Conservation (phyloP, 1,284 basidiomycete genomes). For the Ustilago loliicola region DNA sequence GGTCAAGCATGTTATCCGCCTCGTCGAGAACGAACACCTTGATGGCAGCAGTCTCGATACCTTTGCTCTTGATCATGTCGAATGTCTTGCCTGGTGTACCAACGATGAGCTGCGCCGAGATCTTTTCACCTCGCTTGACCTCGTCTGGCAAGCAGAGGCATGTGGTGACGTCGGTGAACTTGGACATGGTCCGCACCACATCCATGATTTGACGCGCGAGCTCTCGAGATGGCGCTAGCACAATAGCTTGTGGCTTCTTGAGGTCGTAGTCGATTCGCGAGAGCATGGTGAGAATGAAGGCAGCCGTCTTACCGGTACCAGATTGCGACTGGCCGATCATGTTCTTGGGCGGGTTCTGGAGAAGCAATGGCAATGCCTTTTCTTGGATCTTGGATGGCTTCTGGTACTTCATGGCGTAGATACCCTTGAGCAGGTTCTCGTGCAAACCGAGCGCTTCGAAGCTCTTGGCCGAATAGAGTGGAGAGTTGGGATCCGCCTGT, state of each 20-base stretch:
- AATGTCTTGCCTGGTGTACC: slow-evolving; percentile 96
- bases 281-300: slow-evolving; percentile 97
- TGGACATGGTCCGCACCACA: slow-evolving; percentile 92
- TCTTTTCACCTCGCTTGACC: slow-evolving; percentile 77
- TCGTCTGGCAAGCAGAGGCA: slow-evolving; percentile 92
- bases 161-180: slow-evolving; percentile 91
- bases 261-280: slow-evolving; percentile 88
- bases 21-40: slow-evolving; percentile 98
- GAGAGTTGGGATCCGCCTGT: slow-evolving; percentile 95
- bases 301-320: slow-evolving; percentile 98
- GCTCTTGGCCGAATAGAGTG: slow-evolving; percentile 90
- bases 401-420: slow-evolving; percentile 95
- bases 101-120: slow-evolving; percentile 91
- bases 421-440: slow-evolving; percentile 91
- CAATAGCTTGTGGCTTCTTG: slow-evolving; percentile 80
- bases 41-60: slow-evolving; percentile 79
- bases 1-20: slow-evolving; percentile 98
- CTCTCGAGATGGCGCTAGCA: slow-evolving; percentile 84
- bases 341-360: slow-evolving; percentile 91
- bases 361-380: slow-evolving; percentile 90
- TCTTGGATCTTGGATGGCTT: slow-evolving; percentile 99
- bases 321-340: slow-evolving; percentile 99
- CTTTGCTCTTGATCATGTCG: slow-evolving; percentile 76
- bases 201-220: slow-evolving; percentile 97
- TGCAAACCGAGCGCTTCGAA: slow-evolving; percentile 81